Conservation (phyloP, 2,329 filamentous ascomycete species). For the Ilyonectria robusta region DNA sequence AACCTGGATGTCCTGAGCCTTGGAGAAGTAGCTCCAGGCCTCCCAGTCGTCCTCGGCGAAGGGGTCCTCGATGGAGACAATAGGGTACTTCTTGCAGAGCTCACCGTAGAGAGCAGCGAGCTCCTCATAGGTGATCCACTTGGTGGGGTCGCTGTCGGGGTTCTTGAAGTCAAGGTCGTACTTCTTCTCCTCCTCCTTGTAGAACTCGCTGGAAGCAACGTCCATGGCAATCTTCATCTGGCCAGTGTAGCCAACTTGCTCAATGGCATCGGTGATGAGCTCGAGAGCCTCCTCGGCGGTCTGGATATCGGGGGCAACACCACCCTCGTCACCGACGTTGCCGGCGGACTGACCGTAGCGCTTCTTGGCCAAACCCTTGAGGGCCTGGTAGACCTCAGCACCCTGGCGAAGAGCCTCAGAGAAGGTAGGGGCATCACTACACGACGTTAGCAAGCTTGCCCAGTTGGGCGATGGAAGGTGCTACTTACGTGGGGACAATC, state of each 20-base stretch:
- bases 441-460: constrained; percentile 30
- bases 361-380: constrained; percentile 98
- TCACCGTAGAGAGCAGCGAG: constrained; percentile 92
- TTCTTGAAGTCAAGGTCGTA: constrained; percentile 99
- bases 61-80: constrained; percentile 98
- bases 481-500: constrained; percentile 84
- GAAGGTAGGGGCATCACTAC: constrained; percentile 87
- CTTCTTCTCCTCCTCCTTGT: constrained; percentile 98
- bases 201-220: constrained; percentile 99
- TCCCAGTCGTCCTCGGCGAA: constrained; percentile 99
- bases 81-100: constrained; percentile 95
- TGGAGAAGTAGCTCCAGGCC: constrained; percentile 99
- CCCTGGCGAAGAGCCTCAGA: constrained; percentile 96
- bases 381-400: constrained; percentile 97
- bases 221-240: constrained; percentile 99
- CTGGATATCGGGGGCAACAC: constrained; percentile 99
- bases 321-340: constrained; percentile 99
- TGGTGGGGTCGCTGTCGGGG: constrained; percentile 93
- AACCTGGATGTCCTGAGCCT: constrained; percentile 98
- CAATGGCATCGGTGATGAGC: constrained; percentile 94
- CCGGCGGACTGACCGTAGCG: constrained; percentile 99
- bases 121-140: constrained; percentile 99
- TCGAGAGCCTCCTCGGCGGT: constrained; percentile 96
- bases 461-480: neutral
- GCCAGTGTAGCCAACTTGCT: constrained; percentile 95